Conservation (phyloP, 352 stramenopile species). For the Globisporangium spiculum region DNA sequence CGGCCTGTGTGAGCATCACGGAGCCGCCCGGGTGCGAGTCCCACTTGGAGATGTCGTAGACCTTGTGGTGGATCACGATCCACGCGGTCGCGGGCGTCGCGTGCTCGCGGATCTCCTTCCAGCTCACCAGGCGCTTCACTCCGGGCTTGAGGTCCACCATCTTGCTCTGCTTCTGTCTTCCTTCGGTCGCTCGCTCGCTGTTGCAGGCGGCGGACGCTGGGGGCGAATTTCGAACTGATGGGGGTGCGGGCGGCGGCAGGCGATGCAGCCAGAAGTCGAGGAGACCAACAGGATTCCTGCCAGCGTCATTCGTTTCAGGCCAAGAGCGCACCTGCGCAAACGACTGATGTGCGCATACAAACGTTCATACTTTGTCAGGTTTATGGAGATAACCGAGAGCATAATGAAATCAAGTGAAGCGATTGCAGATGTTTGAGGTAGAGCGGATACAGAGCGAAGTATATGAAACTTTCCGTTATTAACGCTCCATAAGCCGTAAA, state of each 20-base stretch:
- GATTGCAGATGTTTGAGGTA: background rate
- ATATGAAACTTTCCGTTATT: background rate
- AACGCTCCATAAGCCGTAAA: background rate
- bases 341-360: background rate
- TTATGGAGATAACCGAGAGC: background rate
- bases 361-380: background rate
- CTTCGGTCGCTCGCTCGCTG: background rate
- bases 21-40: conserved; percentile 82
- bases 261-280: background rate
- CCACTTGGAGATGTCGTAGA: conserved; percentile 89
- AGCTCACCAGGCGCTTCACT: conserved; percentile 61
- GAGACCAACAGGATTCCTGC: background rate
- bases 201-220: background rate
- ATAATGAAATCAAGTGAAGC: background rate
- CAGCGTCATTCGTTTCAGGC: background rate
- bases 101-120: conserved; percentile 77
- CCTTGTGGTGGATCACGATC: conserved; percentile 91
- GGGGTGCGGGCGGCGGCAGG: background rate
- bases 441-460: background rate
- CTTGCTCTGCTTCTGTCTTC: background rate
- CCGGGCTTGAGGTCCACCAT: conserved; percentile 73
- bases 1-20: conserved; percentile 97
- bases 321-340: background rate
- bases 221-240: conserved; percentile 8
- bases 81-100: conserved; percentile 71